Evolutionary conservation across 139 green algal genomes (phyloP), one percentile per base, ranked within the genome.

Genomic region (Picochlorum sp.): DNA sequence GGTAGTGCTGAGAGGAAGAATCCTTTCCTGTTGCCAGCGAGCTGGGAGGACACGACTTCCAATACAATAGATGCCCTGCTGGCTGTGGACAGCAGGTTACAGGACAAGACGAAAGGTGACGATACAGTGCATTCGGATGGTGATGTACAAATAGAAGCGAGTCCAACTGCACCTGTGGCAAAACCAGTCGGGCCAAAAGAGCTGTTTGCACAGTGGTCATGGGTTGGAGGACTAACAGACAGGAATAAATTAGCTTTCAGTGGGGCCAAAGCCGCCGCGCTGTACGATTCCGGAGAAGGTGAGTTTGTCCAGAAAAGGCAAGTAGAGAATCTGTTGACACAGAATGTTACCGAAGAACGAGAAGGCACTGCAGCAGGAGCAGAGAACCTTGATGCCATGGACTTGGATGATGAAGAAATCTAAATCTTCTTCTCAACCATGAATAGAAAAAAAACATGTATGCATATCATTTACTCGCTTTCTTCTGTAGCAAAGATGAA

Each of bases 1-100:
- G 28, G 58, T 37, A 20, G 54, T 65, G 62, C 49, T 69, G 51
- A 67, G 15, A 52, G 30, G 10, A 57, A 41, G 37, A 82, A 82
- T 57, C 57, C 69, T 11, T 80, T 77, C 57, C 31, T 80, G 31
- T 57, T 60, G 4, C 45, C 56, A 20, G 51, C 64, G 4, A 34
- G 57, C 21, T 71, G 71, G 66, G 71, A 66, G 6, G 5, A 20
- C 66, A 66, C 20, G 2, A 66, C 20, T 34, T 20, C 18, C 49
- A 55, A 55, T n/a, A 55, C 18, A 20, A 55, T 41, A 18, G 49
- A 21, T 21, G 18, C n/a, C 18, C 49, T 55, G 49, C 49, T 55
- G 15, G 18, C 18, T 24, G n/a, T 55, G 11, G 49, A 55, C 10
- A 55, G 49, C 6, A 55, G 49, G n/a, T 24, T 9, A n/a, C 49